These are phyloP conservation scores for Xylariales sp. DNA, from an alignment of 2,329 filamentous ascomycete genomes.

Conservation along the genomic window DNA sequence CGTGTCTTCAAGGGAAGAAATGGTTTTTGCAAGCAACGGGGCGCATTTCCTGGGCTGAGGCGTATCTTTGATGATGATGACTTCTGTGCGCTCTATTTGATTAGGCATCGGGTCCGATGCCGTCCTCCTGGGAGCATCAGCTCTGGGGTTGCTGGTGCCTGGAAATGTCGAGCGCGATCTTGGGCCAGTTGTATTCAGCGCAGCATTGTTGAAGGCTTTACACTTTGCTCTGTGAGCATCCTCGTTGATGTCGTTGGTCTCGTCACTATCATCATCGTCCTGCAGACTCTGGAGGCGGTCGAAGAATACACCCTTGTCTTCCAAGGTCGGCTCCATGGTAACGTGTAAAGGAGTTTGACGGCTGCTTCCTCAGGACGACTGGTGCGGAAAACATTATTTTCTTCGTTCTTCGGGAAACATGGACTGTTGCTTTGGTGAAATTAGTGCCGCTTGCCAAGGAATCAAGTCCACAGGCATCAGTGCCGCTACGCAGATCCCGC, in stretches of 20 bases:
- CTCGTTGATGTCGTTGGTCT: slow-evolving; percentile 28
- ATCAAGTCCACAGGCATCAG: too few relatives aligned
- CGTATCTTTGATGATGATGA: slow-evolving; percentile 9
- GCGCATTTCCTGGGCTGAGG: slow-evolving; percentile 12
- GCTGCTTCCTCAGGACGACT: not conserved
- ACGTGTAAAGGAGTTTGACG: not conserved
- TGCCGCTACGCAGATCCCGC: too few relatives aligned
- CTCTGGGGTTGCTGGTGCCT: slow-evolving; percentile 14
- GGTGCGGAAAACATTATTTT: too few relatives aligned
- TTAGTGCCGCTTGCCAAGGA: too few relatives aligned
- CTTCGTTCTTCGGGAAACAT: too few relatives aligned
- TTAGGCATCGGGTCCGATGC: slow-evolving; percentile 10
- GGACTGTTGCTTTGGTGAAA: too few relatives aligned
- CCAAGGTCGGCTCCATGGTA: slow-evolving; percentile 25
- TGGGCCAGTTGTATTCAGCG: not conserved
- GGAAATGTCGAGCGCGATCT: slow-evolving; percentile 4
- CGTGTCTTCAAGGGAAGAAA: slow-evolving; percentile 18
- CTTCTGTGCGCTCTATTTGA: slow-evolving; percentile 4
- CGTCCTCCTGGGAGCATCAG: slow-evolving; percentile 6
- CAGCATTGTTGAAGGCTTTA: slow-evolving; percentile 16
- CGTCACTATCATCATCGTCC: slow-evolving; percentile 25
- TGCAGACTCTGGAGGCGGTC: slow-evolving; percentile 31
- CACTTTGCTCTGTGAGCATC: slow-evolving; percentile 27
- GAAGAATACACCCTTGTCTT: slow-evolving; percentile 44
- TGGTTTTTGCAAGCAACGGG: slow-evolving; percentile 10